Base-by-base conservation (phyloP, 345 rosid genomes). In the Arabidopsis arenosa region DNA sequence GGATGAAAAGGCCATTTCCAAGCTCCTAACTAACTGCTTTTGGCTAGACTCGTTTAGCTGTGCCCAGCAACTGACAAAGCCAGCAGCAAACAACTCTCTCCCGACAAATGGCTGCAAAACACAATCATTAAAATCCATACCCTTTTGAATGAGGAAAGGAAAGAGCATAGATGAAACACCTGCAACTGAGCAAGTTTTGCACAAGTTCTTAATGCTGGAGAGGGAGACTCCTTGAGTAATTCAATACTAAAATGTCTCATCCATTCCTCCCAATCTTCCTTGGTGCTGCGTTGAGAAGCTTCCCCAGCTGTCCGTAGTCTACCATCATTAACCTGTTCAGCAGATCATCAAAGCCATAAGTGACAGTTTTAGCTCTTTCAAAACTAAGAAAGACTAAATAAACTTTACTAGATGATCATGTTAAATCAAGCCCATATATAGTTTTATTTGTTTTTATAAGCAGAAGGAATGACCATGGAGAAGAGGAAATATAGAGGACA, bases 231-330 rank as follows among this genome's bases (percentile, higher is more conserved):
- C 84, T 92, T 95, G 33, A 95, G 83, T 72, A 92, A 90, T 81
- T 95, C 98, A 83, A 95, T 95, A 84, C 99, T 95, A 78, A 92
- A 92, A 86, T 95, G 99, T 84, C 99, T 85, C 99, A 95, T 95
- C 99, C 99, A 95, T 77, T 95, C 99, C 61, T 96, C 96, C 99
- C 99, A 95, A 72, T 95, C 99, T 87, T 95, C 99, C 83, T 87
- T 92, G 49, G 99, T 95, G 75, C 97, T 92, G 63, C 99, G 97
- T 63, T 95, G 97, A 80, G 99, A 95, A 82, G 99, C 99, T 80
- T 95, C 99, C 65, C 99, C 97, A 71, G 99, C 99, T 57, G 93
- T 85, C 67, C 94, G 93, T 70, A 95, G 83, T 52, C 90, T 88
- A 62, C 86, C 89, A 83, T 89, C 96, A 86, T 95, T 95, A 48